Evolutionary conservation across 228 moss, liverwort and hornwort species (phyloP).

Genomic region (Sphagnum magellanicum): DNA sequence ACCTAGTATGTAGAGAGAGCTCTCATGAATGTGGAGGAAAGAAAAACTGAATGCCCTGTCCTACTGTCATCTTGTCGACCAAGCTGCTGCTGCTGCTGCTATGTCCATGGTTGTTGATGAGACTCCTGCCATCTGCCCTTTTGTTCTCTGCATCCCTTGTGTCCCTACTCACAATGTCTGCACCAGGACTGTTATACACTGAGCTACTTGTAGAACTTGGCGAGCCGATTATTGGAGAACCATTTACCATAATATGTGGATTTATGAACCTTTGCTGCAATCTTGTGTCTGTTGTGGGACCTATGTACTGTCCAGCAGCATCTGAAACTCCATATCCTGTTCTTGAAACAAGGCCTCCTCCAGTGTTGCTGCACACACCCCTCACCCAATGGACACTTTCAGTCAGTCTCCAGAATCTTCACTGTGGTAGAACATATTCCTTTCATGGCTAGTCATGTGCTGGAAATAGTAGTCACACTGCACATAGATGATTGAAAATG

Average conservation of each 20-base stretch:
- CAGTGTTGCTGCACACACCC: background rate
- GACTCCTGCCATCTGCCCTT: background rate
- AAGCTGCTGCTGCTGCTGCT: constrained; percentile 5
- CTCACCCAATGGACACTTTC: too few species aligned
- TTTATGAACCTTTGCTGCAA: background rate
- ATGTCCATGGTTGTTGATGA: background rate
- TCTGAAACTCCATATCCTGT: background rate
- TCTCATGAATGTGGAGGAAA: background rate
- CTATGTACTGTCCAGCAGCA: background rate
- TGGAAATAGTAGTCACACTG: background rate
- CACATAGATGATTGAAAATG: background rate
- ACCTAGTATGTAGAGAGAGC: too few species aligned
- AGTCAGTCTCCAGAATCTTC: background rate
- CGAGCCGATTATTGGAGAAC: background rate
- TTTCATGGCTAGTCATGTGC: background rate
- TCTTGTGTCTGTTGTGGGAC: background rate
- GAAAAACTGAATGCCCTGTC: constrained; percentile 11
- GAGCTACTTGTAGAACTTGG: background rate
- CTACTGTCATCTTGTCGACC: constrained; percentile 13
- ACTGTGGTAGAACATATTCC: background rate
- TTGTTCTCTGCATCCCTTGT: background rate
- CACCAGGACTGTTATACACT: background rate
- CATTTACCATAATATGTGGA: background rate
- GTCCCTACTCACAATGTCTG: background rate
- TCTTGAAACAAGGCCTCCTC: background rate